Percentiles rank a stretch among this genome's conserved stretches.
phyloP scores from a whole-genome alignment of 805 yeast genomes.

The Ogataea trehaloabstinens region DNA sequence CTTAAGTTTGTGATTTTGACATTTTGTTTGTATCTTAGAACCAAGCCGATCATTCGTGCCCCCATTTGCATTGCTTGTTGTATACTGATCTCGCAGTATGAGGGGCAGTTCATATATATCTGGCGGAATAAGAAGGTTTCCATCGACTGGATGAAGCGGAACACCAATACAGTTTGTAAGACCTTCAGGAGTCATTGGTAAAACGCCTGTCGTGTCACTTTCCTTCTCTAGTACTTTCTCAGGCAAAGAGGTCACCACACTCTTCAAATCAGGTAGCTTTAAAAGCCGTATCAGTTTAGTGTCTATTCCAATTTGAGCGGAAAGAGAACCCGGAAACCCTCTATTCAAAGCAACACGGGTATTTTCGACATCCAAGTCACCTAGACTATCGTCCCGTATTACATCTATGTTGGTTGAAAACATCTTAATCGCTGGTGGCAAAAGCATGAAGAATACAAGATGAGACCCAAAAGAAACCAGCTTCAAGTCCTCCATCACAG shows the following conservation, averaged over 20 bases:
- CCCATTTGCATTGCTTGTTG: not conserved
- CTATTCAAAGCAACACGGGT: slow-evolving; percentile 3
- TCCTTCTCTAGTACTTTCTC: not conserved
- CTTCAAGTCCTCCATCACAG: slow-evolving; percentile 28
- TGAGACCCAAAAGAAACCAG: slow-evolving; percentile 32
- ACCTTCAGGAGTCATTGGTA: slow-evolving; percentile 23
- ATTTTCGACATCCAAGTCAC: slow-evolving; percentile 8
- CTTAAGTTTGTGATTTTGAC: not conserved
- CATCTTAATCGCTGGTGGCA: slow-evolving; percentile 28
- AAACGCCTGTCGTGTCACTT: not conserved
- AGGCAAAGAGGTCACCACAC: not conserved
- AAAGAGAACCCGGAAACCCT: slow-evolving; percentile 1
- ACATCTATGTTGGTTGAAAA: slow-evolving; percentile 29
- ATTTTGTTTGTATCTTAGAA: not conserved
- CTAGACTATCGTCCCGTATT: slow-evolving; percentile 26
- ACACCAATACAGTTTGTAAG: slow-evolving; percentile 16
- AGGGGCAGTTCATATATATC: slow-evolving; percentile 8
- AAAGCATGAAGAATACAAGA: slow-evolving; percentile 28
- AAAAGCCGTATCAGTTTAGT: not conserved
- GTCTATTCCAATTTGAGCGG: not conserved
- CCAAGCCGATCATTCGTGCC: not conserved
- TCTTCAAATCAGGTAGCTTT: not conserved
- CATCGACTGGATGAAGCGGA: slow-evolving; percentile 11
- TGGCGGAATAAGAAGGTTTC: slow-evolving; percentile 10
- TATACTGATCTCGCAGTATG: not conserved